Percentiles rank a stretch among this genome's conserved stretches.
phyloP scores from a whole-genome alignment of 805 yeast species.

The Phaffomyces thermotolerans region DNA sequence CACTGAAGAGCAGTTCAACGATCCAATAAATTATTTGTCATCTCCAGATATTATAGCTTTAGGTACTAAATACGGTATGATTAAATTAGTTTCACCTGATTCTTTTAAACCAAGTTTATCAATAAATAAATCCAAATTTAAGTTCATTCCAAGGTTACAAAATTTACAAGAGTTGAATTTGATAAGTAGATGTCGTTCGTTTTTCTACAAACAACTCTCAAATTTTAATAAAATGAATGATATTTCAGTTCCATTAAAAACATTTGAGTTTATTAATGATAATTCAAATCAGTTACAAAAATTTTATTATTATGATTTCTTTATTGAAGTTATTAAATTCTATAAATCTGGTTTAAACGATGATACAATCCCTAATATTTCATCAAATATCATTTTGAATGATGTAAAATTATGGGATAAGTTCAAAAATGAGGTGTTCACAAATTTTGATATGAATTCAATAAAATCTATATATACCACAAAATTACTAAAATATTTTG shows the following conservation, averaged over 20 bases:
- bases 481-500: slow-evolving; percentile 13
- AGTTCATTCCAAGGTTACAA: slow-evolving; percentile 65
- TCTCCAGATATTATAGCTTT: slow-evolving; percentile 32
- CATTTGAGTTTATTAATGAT: slow-evolving; percentile 4
- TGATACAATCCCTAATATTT: slow-evolving; percentile 5
- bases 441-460: neutral
- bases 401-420: slow-evolving; percentile 24
- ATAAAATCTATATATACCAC: neutral
- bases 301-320: slow-evolving; percentile 33
- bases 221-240: slow-evolving; percentile 45
- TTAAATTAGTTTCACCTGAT: slow-evolving; percentile 62
- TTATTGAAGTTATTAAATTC: slow-evolving; percentile 27
- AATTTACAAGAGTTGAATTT: slow-evolving; percentile 57
- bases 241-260: slow-evolving; percentile 7
- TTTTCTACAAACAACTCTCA: slow-evolving; percentile 54
- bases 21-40: slow-evolving; percentile 63
- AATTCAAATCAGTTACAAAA: slow-evolving; percentile 1
- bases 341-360: slow-evolving; percentile 1
- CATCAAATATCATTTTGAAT: slow-evolving; percentile 8
- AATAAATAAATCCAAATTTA: slow-evolving; percentile 44
- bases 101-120: slow-evolving; percentile 46
- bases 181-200: slow-evolving; percentile 52
- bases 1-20: slow-evolving; percentile 44
- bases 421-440: neutral
- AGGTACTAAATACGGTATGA: slow-evolving; percentile 63